These are phyloP conservation scores for Massarina eburnea DNA, from an alignment of 2,329 filamentous ascomycete species.

Conservation along the genomic window DNA sequence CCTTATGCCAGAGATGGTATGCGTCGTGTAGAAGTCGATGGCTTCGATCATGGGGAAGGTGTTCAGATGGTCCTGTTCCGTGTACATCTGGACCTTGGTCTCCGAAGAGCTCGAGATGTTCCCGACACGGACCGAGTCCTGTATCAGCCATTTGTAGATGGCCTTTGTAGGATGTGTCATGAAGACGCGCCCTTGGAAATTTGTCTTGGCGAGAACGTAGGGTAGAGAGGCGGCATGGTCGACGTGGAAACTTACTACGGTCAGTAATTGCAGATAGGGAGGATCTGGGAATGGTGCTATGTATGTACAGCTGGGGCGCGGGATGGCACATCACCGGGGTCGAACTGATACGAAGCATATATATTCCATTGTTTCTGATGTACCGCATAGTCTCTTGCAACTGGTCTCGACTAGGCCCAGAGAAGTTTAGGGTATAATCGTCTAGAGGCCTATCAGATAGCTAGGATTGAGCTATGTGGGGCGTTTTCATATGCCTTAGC, in stretches of 20 bases:
- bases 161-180: constrained; percentile 99
- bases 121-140: constrained; percentile 89
- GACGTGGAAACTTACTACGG: constrained; percentile 78
- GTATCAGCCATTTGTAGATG: constrained; percentile 99
- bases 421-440: no score
- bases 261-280: constrained; percentile 19
- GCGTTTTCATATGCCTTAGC: no score
- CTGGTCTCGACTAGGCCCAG: no score
- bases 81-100: constrained; percentile 74
- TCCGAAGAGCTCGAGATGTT: constrained; percentile 66
- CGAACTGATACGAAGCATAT: constrained; percentile 38
- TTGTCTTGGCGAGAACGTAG: constrained; percentile 96
- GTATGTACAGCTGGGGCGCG: constrained; percentile 24
- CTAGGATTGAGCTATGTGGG: no score
- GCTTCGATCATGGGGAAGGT: constrained; percentile 95
- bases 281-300: constrained; percentile 2
- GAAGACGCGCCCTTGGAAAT: constrained; percentile 94
- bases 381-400: no score
- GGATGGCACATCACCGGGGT: constrained; percentile 39
- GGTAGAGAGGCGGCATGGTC: constrained; percentile 98
- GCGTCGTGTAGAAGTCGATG: constrained; percentile 97
- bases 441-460: no score
- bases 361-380: constrained; percentile 46
- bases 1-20: constrained; percentile 93
- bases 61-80: constrained; percentile 90